Evolutionary conservation across 331 rosid genomes (phyloP), one percentile per base, ranked within the genome.

Genomic region (Spiraea crenata): DNA sequence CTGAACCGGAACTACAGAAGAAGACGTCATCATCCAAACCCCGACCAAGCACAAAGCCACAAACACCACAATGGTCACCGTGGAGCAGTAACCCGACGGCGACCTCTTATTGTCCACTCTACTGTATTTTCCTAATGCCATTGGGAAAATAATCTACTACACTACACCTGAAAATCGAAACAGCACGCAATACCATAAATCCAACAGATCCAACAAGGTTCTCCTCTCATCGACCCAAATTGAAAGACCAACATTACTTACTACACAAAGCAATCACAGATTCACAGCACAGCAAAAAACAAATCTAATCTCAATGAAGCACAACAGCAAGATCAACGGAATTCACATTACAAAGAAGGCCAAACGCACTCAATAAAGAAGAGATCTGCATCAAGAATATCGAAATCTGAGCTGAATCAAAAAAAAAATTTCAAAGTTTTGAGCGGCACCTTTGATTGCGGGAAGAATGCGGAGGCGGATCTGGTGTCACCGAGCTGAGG

Each of bases 11-110:
- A 86, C 97, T 39, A 84, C 89, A 15, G 95, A 87, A 3, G 96
- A 90, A 0, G 99, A 93, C n/a, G 95, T 89, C 90, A 93, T 80
- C 96, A 93, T 91, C 99, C 99, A 93, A 74, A 91, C 77, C 46
- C 95, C 99, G 57, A 89, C 96, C 88, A 93, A 84, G 70, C 96
- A 89, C 72, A 93, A 78, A 11, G 91, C 97, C 77, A 93, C 97
- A 72, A 93, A 89, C 75, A 89, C 91, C 47, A 86, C 97, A 74
- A 93, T 85, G 20, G 99, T 85, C 79, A 87, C 95, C 0, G 95
- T 84, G 8, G 99, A 93, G 80, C 95, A 91, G 84, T 89, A 93
- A 69, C 91, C 80, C 9, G 96, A 70, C 4, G 92, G 51, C 5
- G 97, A 79, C 70, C 92, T 84, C 72, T 86, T 79, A 54, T 77